Conservation (phyloP, 2,329 filamentous ascomycete species). For the Aspergillus nomiae region DNA sequence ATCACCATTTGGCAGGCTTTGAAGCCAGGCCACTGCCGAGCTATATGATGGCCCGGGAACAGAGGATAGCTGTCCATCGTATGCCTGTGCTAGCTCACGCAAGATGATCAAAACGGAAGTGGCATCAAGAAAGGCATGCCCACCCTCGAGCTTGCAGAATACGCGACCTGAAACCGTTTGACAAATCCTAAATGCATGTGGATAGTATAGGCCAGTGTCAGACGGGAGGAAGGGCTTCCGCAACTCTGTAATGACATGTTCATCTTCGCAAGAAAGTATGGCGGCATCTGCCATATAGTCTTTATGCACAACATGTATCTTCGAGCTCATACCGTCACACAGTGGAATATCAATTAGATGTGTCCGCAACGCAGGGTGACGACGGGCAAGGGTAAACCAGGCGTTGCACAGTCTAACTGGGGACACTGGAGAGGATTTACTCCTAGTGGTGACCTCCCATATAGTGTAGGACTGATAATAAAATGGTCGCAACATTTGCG, state of each 20-base stretch:
- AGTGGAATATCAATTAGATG: not conserved
- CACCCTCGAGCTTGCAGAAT: constrained; percentile 4
- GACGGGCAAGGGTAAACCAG: not conserved
- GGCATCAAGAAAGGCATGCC: constrained; percentile 4
- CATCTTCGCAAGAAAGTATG: not conserved
- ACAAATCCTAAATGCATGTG: not conserved
- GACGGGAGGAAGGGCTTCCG: not conserved
- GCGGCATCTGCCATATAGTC: not conserved
- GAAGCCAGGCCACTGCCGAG: not conserved
- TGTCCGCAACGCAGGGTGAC: constrained; percentile 1
- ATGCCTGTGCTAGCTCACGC: not conserved
- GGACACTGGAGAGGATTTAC: not conserved
- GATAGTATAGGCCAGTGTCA: not conserved
- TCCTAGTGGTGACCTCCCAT: constrained; percentile 2
- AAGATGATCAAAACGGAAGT: not conserved
- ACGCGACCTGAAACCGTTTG: not conserved
- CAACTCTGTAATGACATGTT: not conserved
- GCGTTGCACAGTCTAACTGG: not conserved
- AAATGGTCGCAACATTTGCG: not conserved
- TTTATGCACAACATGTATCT: not conserved
- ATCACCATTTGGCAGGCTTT: not conserved
- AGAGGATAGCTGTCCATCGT: not conserved
- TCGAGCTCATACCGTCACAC: not conserved
- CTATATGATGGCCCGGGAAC: not conserved
- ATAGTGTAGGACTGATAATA: constrained; percentile 2